phyloP scores from a whole-genome alignment of 2,329 filamentous ascomycete species.

The Penicillium concentricum region DNA sequence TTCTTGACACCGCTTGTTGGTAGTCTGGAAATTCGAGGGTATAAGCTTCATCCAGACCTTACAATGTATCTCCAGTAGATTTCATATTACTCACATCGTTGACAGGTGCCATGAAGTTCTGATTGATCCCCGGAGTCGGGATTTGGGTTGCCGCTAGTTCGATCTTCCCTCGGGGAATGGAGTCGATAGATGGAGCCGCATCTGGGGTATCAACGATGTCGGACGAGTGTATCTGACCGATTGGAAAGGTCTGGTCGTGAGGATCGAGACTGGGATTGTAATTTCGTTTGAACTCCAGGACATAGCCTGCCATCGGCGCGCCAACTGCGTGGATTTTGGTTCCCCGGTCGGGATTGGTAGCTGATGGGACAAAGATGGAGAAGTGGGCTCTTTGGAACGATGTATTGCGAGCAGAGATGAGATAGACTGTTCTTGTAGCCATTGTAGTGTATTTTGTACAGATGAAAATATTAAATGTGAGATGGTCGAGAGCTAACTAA shows the following conservation, averaged over 20 bases:
- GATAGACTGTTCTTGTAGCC: slow-evolving; percentile 19
- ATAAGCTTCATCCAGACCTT: neutral
- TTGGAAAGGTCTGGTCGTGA: slow-evolving; percentile 12
- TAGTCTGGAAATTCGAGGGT: slow-evolving; percentile 17
- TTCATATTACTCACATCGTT: slow-evolving; percentile 27
- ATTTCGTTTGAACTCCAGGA: slow-evolving; percentile 32
- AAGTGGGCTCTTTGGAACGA: slow-evolving; percentile 31
- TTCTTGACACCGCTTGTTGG: slow-evolving; percentile 35
- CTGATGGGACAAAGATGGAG: slow-evolving; percentile 30
- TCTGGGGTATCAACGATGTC: slow-evolving; percentile 21
- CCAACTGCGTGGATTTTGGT: slow-evolving; percentile 35
- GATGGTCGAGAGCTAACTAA: neutral
- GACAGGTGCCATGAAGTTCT: slow-evolving; percentile 37
- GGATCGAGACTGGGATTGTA: slow-evolving; percentile 16
- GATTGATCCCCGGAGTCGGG: slow-evolving; percentile 29
- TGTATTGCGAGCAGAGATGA: slow-evolving; percentile 25
- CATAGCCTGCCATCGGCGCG: slow-evolving; percentile 33
- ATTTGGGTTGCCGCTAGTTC: slow-evolving; percentile 30
- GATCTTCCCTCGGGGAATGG: slow-evolving; percentile 23
- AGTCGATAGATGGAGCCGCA: slow-evolving; percentile 13
- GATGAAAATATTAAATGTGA: neutral
- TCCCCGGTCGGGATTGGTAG: slow-evolving; percentile 14
- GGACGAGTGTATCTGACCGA: slow-evolving; percentile 24
- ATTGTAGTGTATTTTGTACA: neutral
- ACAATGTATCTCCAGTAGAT: neutral